Conservation (phyloP, 176 grass and related monocot species). For the Musa beccarii region DNA sequence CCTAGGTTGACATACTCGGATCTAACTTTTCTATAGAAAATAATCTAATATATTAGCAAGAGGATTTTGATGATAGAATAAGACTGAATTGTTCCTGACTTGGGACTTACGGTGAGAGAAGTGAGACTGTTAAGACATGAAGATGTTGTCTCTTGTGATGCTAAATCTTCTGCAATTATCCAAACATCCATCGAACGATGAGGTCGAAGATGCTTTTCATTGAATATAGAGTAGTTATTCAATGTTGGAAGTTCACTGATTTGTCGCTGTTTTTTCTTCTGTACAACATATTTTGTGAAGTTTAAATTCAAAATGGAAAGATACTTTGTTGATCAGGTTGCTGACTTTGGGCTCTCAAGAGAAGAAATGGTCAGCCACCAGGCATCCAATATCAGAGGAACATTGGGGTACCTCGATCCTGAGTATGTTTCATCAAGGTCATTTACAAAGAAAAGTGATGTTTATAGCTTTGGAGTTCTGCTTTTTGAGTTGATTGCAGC, state of each 20-base stretch:
- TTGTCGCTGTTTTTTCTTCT: not conserved
- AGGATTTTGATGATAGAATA: no score
- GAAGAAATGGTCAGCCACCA: constrained; percentile 70
- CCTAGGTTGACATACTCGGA: no score
- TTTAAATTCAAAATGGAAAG: constrained; percentile 5
- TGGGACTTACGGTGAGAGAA: no score
- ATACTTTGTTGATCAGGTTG: constrained; percentile 51
- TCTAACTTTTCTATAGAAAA: no score
- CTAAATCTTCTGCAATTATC: no score
- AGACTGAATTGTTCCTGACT: no score
- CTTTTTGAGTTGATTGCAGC: constrained; percentile 85
- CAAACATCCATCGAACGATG: no score
- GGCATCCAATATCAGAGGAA: constrained; percentile 70
- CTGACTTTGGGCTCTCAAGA: constrained; percentile 91
- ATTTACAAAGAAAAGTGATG: constrained; percentile 97
- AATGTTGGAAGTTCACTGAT: no score
- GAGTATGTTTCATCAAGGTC: constrained; percentile 85
- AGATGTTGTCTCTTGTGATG: not conserved
- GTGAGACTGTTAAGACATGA: no score
- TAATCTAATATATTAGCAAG: no score
- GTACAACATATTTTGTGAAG: constrained; percentile 11
- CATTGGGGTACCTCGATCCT: constrained; percentile 82
- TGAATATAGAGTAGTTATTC: no score
- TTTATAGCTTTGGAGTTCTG: constrained; percentile 86
- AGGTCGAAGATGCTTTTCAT: no score